These are phyloP conservation scores for Aspergillus costaricaensis DNA, from an alignment of 2,329 filamentous ascomycete species.

Conservation along the genomic window DNA sequence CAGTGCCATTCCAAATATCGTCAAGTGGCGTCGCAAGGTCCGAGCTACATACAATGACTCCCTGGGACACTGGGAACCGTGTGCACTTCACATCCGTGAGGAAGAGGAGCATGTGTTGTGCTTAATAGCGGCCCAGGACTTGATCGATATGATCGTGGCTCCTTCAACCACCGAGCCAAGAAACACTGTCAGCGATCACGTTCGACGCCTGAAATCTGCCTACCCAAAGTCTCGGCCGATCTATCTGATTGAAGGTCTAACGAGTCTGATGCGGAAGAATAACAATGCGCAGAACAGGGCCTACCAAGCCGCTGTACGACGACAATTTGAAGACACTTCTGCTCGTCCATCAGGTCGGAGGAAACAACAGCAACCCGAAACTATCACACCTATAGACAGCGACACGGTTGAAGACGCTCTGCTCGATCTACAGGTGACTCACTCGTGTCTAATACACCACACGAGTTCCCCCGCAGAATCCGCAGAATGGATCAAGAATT, in stretches of 20 bases:
- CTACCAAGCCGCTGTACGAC: conserved; percentile 66
- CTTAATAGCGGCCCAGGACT: conserved; percentile 63
- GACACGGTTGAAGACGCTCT: conserved; percentile 71
- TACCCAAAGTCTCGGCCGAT: conserved; percentile 61
- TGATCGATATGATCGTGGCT: conserved; percentile 61
- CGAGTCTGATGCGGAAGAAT: conserved; percentile 68
- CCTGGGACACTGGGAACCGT: conserved; percentile 66
- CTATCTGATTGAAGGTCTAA: conserved; percentile 72
- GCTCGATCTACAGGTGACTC: conserved; percentile 67
- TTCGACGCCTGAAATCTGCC: conserved; percentile 55
- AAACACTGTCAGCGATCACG: conserved; percentile 55
- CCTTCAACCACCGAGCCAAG: conserved; percentile 21
- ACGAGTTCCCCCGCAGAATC: conserved; percentile 63
- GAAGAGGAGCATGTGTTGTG: conserved; percentile 65
- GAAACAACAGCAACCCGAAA: conserved; percentile 35
- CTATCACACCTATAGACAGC: conserved; percentile 61
- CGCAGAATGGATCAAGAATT: conserved; percentile 70
- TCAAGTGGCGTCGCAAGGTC: conserved; percentile 71
- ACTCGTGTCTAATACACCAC: conserved; percentile 70
- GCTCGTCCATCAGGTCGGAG: conserved; percentile 31
- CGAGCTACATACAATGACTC: conserved; percentile 63
- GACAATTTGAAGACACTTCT: conserved; percentile 38
- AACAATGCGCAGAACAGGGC: conserved; percentile 66
- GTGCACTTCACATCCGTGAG: conserved; percentile 47
- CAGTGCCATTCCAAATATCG: conserved; percentile 50